phyloP scores from a whole-genome alignment of 1,139 yeast species.

The Hyphopichia wangnamkhiaoensis region DNA sequence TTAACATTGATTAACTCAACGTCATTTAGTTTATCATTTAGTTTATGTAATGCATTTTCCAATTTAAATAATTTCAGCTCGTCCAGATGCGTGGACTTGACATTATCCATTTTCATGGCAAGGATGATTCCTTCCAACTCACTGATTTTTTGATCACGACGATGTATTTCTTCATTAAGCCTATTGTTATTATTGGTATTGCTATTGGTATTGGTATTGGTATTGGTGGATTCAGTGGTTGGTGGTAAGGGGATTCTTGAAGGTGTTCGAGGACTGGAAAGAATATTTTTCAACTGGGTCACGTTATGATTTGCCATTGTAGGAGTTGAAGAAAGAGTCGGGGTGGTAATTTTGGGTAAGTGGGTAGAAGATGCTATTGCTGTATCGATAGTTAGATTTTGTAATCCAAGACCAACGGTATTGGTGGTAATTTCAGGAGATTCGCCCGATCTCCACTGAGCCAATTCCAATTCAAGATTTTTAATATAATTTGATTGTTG shows the following conservation, averaged over 20 bases:
- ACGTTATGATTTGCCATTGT: neutral
- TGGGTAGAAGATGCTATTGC: neutral
- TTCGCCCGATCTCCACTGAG: slow-evolving; percentile 1
- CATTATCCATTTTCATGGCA: slow-evolving; percentile 35
- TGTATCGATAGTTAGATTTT: neutral
- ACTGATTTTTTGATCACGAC: slow-evolving; percentile 38
- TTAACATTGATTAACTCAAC: slow-evolving; percentile 41
- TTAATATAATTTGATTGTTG: slow-evolving; percentile 44
- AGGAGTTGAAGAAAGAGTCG: slow-evolving; percentile 1
- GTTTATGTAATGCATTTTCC: slow-evolving; percentile 39
- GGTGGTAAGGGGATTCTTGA: slow-evolving; percentile 5
- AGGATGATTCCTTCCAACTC: slow-evolving; percentile 41
- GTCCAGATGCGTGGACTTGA: slow-evolving; percentile 45
- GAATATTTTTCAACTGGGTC: slow-evolving; percentile 1
- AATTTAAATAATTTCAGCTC: slow-evolving; percentile 42
- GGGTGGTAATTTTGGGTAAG: neutral
- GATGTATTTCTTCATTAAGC: slow-evolving; percentile 26
- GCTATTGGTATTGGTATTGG: neutral
- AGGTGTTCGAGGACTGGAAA: slow-evolving; percentile 12
- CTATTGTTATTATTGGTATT: neutral
- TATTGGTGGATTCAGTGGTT: neutral
- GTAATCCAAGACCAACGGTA: too few relatives aligned
- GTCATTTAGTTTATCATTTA: slow-evolving; percentile 41
- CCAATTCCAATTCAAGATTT: slow-evolving; percentile 53
- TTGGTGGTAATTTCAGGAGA: neutral